Base-by-base conservation (phyloP, 2,329 filamentous ascomycete species). In the Parascedosporium putredinis region DNA sequence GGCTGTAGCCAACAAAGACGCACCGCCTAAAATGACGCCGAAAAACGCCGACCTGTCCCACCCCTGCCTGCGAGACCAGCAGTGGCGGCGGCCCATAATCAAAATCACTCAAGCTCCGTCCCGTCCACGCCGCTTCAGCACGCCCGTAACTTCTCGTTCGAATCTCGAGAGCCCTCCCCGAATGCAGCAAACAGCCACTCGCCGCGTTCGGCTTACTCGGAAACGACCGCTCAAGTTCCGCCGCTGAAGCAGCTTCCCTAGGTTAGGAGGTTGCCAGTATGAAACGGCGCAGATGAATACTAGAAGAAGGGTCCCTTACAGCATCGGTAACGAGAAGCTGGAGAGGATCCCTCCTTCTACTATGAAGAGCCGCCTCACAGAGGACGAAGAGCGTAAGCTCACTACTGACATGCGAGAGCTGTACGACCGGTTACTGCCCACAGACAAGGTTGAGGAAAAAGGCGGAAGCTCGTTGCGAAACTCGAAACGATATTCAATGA, bases 81-180 rank as follows among this genome's bases (percentile, higher is more conserved):
- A 38, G 52, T 51, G 36, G 33, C 49, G 7, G 49, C 46, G 20
- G 47, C 27, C 22, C 54, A 54, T 9, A 43, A 48, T 24, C 62
- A 65, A 50, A 59, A 67, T 12, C 75, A 94, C 62, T 94, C 91
- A 22, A 95, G 78, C 63, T 97, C 91, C 7, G 87, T 96, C 45
- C 91, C 91, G 1, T 94, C 91, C 1, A 97, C 91, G 3, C 93
- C 91, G 7, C 87, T 91, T 61, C 90, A 96, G 64, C 85, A 87
- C 66, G 81, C 89, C 56, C 82, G 88, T 52, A 84, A 90, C 59
- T 85, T 93, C 60, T 85, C 85, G 2, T 86, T 86, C 59, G 81
- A 82, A 62, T 93, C 89, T 45, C 79, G 76, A 54, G 77, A 80
- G 54, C 90, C 88, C 8, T 96, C 90, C 14, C 90, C 91, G 33